Base-by-base conservation (phyloP, 2,329 filamentous ascomycete species). In the Fusarium paranaense region DNA sequence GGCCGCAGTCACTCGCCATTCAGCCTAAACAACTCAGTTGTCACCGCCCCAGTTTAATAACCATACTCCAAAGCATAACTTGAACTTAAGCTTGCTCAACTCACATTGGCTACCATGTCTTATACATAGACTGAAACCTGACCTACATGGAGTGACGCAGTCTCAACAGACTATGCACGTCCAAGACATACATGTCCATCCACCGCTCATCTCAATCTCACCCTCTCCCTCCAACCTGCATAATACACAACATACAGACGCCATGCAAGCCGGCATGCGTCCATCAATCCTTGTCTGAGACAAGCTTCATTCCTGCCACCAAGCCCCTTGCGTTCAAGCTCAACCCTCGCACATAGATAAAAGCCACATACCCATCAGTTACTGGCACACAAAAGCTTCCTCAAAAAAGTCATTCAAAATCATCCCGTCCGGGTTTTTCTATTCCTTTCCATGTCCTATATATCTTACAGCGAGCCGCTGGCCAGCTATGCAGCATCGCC, bases 361-460 rank as follows among this genome's bases (percentile, higher is more conserved):
- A 61, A 68, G 62, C 42, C 45, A 52, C 66, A 37, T 37, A 18
- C 35, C 35, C 35, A 32, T 60, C 27, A 27, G 5, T 27, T 27
- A 50, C 16, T 8, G 16, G 9, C 22, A 50, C 52, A 37, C 68
- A 61, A 22, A 56, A 40, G 64, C 22, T 50, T n/a, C 25, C 38
- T 45, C 35, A 52, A 27, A 50, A 50, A 33, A 27, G 54, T 69
- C 71, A 62, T 74, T 72, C 71, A 72, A 73, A 72, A 56, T 60
- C 64, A 50, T 66, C 52, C 71, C 67, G 50, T 42, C 35, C 47
- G 68, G 61, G 32, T 63, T 62, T 40, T 52, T 73, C 62, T 72
- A 73, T 73, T 73, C 71, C 71, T 69, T 73, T 64, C 64, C 61
- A 45, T 73, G 65, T 71, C 56, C 58, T 73, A 73, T 67, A 52